Conservation (phyloP, 331 rosid genomes). For the Quercus phellos region DNA sequence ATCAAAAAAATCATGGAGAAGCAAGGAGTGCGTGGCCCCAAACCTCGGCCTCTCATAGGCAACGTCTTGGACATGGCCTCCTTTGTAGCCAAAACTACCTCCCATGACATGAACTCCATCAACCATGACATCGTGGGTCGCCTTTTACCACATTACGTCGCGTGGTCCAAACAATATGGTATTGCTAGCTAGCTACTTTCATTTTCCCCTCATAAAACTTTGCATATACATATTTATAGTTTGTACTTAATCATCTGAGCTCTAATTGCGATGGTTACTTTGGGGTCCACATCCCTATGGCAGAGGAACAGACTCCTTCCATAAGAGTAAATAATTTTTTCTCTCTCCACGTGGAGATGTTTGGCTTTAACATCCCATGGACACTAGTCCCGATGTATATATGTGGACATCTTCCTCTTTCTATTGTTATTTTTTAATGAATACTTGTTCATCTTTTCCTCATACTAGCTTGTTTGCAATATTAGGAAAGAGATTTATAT, state of each 20-base stretch:
- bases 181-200: neutral
- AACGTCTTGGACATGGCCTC: constrained; percentile 80
- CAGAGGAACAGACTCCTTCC: too few relatives aligned
- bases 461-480: neutral
- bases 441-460: neutral
- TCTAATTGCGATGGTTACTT: too few relatives aligned
- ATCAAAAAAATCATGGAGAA: constrained; percentile 65
- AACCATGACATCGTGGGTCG: constrained; percentile 82
- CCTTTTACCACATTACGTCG: constrained; percentile 73
- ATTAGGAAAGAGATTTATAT: constrained; percentile 70
- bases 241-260: neutral
- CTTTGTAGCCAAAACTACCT: constrained; percentile 61
- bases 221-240: neutral
- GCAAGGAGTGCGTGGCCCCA: constrained; percentile 94
- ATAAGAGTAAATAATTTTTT: too few relatives aligned
- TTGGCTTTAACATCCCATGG: too few relatives aligned
- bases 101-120: constrained; percentile 64
- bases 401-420: too few relatives aligned
- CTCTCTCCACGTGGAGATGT: too few relatives aligned
- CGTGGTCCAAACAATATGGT: constrained; percentile 79
- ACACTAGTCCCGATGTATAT: too few relatives aligned
- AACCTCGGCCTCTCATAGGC: constrained; percentile 69
- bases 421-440: too few relatives aligned
- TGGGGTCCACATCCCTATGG: too few relatives aligned
- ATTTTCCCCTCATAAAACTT: neutral